Base-by-base conservation (phyloP, 164 flowering plant species). In the Liquidambar formosana region DNA sequence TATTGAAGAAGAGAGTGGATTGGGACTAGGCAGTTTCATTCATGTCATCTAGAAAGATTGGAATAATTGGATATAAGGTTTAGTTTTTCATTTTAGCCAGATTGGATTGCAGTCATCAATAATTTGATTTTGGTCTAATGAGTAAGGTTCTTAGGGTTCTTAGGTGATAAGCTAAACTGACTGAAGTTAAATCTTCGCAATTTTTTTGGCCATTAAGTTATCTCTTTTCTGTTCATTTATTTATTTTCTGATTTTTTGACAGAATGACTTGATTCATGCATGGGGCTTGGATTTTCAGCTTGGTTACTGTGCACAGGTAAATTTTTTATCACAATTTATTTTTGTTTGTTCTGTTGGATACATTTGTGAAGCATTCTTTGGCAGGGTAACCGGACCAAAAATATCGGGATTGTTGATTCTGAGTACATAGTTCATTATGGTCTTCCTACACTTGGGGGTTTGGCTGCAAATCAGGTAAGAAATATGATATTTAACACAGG, bases 211-310 rank as follows among this genome's bases (percentile, higher is more conserved):
- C 26, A 27, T 1, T 14, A 48, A 65, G 27, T 3, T 26, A 22
- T 18, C n/a, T 58, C 10, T 33, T 57, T 38, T 16, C 57, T 23
- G 19, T 27, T 65, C 33, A 19, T 47, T 33, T 16, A 10, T 41
- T 68, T 33, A 41, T 18, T 61, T 49, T 12, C 43, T 33, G 6
- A 33, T 33, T 33, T 33, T 33, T 26, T 12, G 21, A 18, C 91
- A 94, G 98, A 94, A 92, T 75, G 98, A 94, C 79, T 80, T 94
- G 83, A 88, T 94, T 76, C 96, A 94, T 82, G 98, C 91, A 1
- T 94, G 98, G 98, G 98, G 97, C 63, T 63, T 94, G 68, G 98
- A 94, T 76, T 76, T 66, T 74, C 83, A 84, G 77, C 97, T 94
- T 64, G 98, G 98, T 28, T 92, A 92, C 74, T 94, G 98, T 77